Evolutionary conservation across 176 grass and related monocot species (phyloP).

Genomic region (Alloteropsis semialata): DNA sequence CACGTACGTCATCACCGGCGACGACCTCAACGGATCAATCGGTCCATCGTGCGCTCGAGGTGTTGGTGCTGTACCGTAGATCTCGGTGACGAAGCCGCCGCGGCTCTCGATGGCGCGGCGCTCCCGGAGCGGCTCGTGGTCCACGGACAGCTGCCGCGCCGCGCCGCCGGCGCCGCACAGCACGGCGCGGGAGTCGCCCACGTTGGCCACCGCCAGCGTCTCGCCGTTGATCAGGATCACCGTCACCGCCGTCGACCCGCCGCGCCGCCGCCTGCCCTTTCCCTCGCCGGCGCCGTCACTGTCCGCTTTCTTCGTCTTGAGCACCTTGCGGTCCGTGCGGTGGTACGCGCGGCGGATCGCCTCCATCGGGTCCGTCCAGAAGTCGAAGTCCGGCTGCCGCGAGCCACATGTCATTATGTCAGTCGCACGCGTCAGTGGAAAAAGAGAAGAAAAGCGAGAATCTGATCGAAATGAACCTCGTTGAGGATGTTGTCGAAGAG

Average conservation of each 20-base stretch:
- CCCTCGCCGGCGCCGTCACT: not conserved
- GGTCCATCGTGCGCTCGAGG: too few species aligned
- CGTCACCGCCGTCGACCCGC: slow-evolving; percentile 38
- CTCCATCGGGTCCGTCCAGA: slow-evolving; percentile 57
- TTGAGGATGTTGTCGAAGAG: slow-evolving; percentile 61
- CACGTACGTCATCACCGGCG: too few species aligned
- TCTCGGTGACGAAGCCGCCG: slow-evolving; percentile 52
- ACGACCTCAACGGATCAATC: not conserved
- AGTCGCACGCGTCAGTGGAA: not conserved
- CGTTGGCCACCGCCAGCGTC: slow-evolving; percentile 47
- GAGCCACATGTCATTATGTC: too few species aligned
- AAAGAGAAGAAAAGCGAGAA: not conserved
- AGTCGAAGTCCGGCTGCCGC: slow-evolving; percentile 52
- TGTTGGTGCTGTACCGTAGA: not conserved
- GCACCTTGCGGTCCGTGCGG: slow-evolving; percentile 48
- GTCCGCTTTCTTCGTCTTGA: slow-evolving; percentile 19
- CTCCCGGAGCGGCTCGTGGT: slow-evolving; percentile 66
- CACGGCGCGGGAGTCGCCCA: slow-evolving; percentile 62
- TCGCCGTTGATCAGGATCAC: slow-evolving; percentile 55
- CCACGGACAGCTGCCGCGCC: slow-evolving; percentile 56
- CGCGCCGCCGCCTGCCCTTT: not conserved
- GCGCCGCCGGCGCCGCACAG: slow-evolving; percentile 28
- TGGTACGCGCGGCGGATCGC: slow-evolving; percentile 57
- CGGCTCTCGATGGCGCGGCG: slow-evolving; percentile 36
- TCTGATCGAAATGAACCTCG: slow-evolving; percentile 3